Percentiles rank a stretch among this genome's conserved stretches.
Evolutionary conservation across 2,329 filamentous ascomycete species (phyloP).

Genomic region (Hymenoscyphus repandus): DNA sequence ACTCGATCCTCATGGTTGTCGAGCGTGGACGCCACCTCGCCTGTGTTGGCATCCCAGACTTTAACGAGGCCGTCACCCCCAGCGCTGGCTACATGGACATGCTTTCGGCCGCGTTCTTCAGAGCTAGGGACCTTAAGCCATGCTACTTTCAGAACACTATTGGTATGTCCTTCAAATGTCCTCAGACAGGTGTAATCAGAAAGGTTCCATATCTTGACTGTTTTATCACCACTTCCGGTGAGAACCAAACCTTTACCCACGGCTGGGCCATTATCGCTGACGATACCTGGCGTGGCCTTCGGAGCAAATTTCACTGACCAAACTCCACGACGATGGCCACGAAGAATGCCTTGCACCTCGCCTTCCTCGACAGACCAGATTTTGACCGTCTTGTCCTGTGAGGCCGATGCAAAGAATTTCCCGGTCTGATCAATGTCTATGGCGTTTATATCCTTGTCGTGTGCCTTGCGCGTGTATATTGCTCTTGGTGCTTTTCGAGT

Average conservation of each 20-base stretch:
- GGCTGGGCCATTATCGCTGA: slow-evolving; percentile 65
- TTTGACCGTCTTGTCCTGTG: slow-evolving; percentile 94
- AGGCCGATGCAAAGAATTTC: slow-evolving; percentile 89
- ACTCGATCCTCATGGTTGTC: slow-evolving; percentile 97
- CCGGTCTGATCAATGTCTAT: slow-evolving; percentile 72
- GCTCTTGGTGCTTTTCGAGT: slow-evolving; percentile 57
- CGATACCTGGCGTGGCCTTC: slow-evolving; percentile 65
- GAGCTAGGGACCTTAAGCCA: slow-evolving; percentile 62
- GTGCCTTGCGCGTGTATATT: slow-evolving; percentile 85
- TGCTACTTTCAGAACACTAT: slow-evolving; percentile 87
- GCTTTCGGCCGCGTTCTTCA: slow-evolving; percentile 50
- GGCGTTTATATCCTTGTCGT: slow-evolving; percentile 98
- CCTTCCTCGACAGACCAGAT: slow-evolving; percentile 91
- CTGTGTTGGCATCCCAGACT: slow-evolving; percentile 84
- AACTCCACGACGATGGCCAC: slow-evolving; percentile 89
- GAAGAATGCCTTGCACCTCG: slow-evolving; percentile 83
- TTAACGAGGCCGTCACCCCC: slow-evolving; percentile 94
- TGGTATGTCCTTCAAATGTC: slow-evolving; percentile 94
- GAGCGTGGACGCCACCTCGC: slow-evolving; percentile 81
- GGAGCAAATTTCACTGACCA: slow-evolving; percentile 94
- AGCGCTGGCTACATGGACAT: slow-evolving; percentile 74
- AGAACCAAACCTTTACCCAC: slow-evolving; percentile 77
- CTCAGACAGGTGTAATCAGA: slow-evolving; percentile 87
- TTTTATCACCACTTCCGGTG: slow-evolving; percentile 94
- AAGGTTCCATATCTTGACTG: slow-evolving; percentile 90